A percentile compares a stretch with the other conserved stretches of the same genome.
Conservation (phyloP, 495 filamentous ascomycete genomes). For the Lasiosphaeria hispida region DNA sequence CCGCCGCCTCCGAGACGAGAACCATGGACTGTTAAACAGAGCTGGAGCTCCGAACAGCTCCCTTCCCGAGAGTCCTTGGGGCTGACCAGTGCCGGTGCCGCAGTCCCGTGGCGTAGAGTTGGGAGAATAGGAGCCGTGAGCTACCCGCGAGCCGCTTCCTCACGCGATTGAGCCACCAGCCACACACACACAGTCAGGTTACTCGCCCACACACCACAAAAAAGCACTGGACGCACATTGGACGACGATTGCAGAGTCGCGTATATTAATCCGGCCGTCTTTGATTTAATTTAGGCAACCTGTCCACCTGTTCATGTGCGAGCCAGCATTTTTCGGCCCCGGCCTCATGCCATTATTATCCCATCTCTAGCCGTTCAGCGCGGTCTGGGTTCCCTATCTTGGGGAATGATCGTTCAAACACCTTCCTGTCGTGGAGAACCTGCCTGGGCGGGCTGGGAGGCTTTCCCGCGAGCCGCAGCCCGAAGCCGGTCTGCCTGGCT, state of each 20-base stretch:
- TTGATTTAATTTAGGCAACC: slow-evolving; percentile 30
- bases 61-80: slow-evolving; percentile 4
- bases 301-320: slow-evolving; percentile 29
- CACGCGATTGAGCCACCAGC: not conserved
- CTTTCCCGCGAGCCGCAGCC: slow-evolving; percentile 10
- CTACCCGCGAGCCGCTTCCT: not conserved
- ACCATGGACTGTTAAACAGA: not conserved
- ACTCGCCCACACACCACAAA: not conserved
- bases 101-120: not conserved
- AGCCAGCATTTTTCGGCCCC: slow-evolving; percentile 12
- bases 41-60: too few relatives aligned
- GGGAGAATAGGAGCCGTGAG: not conserved
- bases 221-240: not conserved
- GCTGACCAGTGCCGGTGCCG: not conserved
- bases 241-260: slow-evolving; percentile 24
- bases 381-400: slow-evolving; percentile 13
- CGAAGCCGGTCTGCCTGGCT: not conserved
- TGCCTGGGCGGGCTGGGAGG: not conserved
- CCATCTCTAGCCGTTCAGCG: slow-evolving; percentile 30
- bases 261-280: slow-evolving; percentile 31
- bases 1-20: not conserved
- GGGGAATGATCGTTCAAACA: not conserved
- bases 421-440: not conserved
- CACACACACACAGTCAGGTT: slow-evolving; percentile 3
- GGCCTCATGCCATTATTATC: slow-evolving; percentile 24